Evolutionary conservation across 768 basidiomycete species (phyloP), one percentile per base, ranked within the genome.

Genomic region (Mycena vitilis): DNA sequence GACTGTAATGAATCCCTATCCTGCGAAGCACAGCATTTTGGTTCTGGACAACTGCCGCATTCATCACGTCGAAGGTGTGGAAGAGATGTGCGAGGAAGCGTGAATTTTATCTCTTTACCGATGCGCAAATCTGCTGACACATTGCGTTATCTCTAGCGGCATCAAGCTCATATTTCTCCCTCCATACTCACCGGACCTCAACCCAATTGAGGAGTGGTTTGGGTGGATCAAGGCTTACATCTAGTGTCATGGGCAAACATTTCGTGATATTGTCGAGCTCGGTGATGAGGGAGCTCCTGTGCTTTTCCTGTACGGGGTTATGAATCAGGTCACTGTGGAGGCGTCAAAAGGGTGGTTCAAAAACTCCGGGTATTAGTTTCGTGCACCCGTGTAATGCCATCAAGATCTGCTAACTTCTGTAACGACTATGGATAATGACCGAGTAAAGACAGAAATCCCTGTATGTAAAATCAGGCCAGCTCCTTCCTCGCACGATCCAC

Each of bases 21-120:
- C 76, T 2, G 69, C 47, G 0, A 62, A 55, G 11, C 36, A 67
- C 13, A 77, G 73, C 52, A 68, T 79, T 20, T 70, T 79, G n/a
- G 68, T 79, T 30, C 65, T 76, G 12, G 76, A 79, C 56, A 79
- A 79, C 66, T 79, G 78, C 61, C 68, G 42, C 10, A 79, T 79
- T 12, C 78, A 79, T 44, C 73, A 79, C 49, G 69, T 72, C 40
- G 68, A 73, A 49, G 72, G 72, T 54, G 71, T 73, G 3, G 69
- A 65, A 30, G 60, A 63, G 22, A 61, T 68, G 67, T 73, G 72
- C 36, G 37, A 12, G 15, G 60, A 15, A 8, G 49, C 51, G 40
- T 54, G n/a, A n/a, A n/a, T n/a, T n/a, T n/a, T n/a, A n/a, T n/a
- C n/a, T n/a, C n/a, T n/a, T n/a, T n/a, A n/a, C n/a, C n/a, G n/a